A percentile compares a stretch with the other conserved stretches of the same genome.
Conservation (phyloP, 345 rosid genomes). For the Bruguiera sexangula region DNA sequence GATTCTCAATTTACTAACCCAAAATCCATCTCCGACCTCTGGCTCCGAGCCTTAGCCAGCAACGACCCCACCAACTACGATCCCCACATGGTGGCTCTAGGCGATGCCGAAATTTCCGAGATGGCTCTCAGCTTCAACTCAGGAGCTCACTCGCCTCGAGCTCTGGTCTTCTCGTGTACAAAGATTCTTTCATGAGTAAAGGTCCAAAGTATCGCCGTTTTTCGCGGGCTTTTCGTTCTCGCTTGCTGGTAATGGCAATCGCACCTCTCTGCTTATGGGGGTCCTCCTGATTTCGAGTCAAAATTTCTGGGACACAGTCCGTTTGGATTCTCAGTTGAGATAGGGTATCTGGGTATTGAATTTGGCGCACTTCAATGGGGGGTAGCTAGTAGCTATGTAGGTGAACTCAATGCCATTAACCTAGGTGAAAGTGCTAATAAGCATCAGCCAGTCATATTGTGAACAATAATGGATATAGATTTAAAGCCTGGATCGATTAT, state of each 20-base stretch:
- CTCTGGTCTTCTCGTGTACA: slow-evolving; percentile 33
- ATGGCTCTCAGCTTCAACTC: slow-evolving; percentile 28
- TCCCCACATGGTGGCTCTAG: slow-evolving; percentile 28
- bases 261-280: slow-evolving; percentile 42
- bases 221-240: slow-evolving; percentile 42
- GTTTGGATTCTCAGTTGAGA: slow-evolving; percentile 25
- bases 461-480: slow-evolving; percentile 38
- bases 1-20: slow-evolving; percentile 17
- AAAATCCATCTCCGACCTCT: slow-evolving; percentile 15
- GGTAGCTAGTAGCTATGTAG: slow-evolving; percentile 18
- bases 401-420: slow-evolving; percentile 33
- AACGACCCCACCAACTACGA: slow-evolving; percentile 31
- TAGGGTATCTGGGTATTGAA: slow-evolving; percentile 38
- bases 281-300: slow-evolving; percentile 29
- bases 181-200: slow-evolving; percentile 35
- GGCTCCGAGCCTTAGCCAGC: slow-evolving; percentile 19
- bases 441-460: slow-evolving; percentile 22
- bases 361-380: slow-evolving; percentile 33
- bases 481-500: slow-evolving; percentile 56
- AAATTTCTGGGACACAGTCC: slow-evolving; percentile 29
- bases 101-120: slow-evolving; percentile 35
- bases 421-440: slow-evolving; percentile 32
- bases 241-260: slow-evolving; percentile 34
- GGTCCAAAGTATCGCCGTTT: slow-evolving; percentile 28
- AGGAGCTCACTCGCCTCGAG: slow-evolving; percentile 29